Conservation (phyloP, 2,329 filamentous ascomycete species). For the Cryphonectria radicalis region DNA sequence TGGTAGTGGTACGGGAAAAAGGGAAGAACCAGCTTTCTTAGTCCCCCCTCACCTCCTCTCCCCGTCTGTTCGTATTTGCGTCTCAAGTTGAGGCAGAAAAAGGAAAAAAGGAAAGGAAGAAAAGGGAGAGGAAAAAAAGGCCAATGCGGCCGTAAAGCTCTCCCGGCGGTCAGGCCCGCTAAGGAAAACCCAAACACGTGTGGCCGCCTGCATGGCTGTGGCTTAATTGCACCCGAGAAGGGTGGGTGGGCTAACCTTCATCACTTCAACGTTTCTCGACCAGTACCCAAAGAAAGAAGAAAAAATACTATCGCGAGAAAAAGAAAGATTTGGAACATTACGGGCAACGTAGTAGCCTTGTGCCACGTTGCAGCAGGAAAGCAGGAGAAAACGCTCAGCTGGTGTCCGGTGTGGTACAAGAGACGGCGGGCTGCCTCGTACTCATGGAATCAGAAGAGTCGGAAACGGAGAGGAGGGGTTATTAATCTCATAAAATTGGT, state of each 20-base stretch:
- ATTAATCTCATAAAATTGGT: background rate
- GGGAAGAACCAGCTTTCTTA: background rate
- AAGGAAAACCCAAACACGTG: background rate
- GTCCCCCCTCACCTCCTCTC: too few relatives aligned
- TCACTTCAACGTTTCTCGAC: background rate
- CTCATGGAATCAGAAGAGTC: background rate
- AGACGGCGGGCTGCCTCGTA: background rate
- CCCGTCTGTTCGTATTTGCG: background rate
- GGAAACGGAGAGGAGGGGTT: background rate
- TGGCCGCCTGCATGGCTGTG: background rate
- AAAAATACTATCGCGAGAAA: background rate
- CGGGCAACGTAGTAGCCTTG: constrained; percentile 1
- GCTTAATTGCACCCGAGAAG: background rate
- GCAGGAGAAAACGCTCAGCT: constrained; percentile 1
- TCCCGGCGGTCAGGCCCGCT: background rate
- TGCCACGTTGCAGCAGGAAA: constrained; percentile 21
- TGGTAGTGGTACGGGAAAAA: background rate
- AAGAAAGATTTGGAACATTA: background rate
- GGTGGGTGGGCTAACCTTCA: background rate
- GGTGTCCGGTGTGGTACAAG: background rate
- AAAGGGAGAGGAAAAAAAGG: background rate
- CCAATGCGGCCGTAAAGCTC: background rate
- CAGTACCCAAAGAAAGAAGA: background rate
- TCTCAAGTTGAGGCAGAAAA: background rate
- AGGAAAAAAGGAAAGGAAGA: background rate